Conservation (phyloP, 106 monocot species). For the Allium sativum region DNA sequence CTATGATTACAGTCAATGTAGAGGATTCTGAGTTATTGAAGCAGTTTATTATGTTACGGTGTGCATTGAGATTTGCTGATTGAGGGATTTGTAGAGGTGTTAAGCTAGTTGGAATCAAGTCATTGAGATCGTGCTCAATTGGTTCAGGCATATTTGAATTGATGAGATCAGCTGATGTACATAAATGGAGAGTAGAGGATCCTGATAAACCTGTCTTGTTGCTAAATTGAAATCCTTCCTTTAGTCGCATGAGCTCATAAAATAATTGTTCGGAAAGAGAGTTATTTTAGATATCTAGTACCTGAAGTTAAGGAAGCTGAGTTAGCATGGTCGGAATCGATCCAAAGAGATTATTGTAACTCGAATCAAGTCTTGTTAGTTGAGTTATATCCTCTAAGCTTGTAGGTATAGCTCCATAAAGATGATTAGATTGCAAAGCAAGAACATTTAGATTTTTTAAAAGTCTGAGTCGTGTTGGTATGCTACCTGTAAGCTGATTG, state of each 20-base stretch:
- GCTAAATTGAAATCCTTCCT: conserved; percentile 38
- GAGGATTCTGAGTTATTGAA: conserved; percentile 30
- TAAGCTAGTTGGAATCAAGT: conserved; percentile 6
- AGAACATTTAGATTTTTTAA: conserved; percentile 63
- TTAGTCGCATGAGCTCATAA: conserved; percentile 45
- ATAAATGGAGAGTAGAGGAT: conserved; percentile 37
- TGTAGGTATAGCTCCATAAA: conserved; percentile 80
- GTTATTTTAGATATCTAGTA: conserved; percentile 68
- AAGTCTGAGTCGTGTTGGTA: conserved; percentile 53
- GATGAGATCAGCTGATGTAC: conserved; percentile 36
- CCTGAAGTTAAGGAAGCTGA: conserved; percentile 24
- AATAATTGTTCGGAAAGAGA: conserved; percentile 75
- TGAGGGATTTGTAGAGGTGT: conserved; percentile 32
- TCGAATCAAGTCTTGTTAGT: conserved; percentile 62
- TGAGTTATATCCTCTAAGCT: conserved; percentile 50
- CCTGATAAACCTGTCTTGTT: conserved; percentile 55
- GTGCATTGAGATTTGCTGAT: conserved; percentile 36
- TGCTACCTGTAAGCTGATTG: conserved; percentile 69
- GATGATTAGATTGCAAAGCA: conserved; percentile 62
- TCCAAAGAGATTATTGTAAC: conserved; percentile 75
- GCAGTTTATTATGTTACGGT: conserved; percentile 25
- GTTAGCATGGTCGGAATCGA: conserved; percentile 68
- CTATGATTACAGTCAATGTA: conserved; percentile 17
- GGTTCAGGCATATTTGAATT: conserved; percentile 43
- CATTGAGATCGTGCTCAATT: conserved; percentile 14